Evolutionary conservation across 2,329 filamentous ascomycete genomes (phyloP).

Genomic region (Penicillium griseofulvum): DNA sequence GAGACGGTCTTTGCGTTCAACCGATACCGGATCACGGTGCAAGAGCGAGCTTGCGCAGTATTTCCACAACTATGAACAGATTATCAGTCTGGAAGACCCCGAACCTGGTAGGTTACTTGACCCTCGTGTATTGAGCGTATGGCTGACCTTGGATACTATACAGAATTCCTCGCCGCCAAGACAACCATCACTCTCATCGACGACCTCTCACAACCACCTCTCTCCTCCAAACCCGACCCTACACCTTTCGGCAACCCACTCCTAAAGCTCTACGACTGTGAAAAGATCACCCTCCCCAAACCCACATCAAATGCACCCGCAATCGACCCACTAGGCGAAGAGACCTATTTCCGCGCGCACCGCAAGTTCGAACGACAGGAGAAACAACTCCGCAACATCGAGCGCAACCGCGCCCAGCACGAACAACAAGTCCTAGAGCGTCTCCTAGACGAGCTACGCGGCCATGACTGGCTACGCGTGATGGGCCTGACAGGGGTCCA

Average conservation of each 20-base stretch:
- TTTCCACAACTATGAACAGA: constrained; percentile 90
- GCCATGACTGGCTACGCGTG: constrained; percentile 87
- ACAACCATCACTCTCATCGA: constrained; percentile 72
- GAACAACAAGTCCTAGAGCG: constrained; percentile 61
- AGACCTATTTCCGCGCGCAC: constrained; percentile 58
- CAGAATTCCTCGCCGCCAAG: constrained; percentile 70
- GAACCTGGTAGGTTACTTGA: constrained; percentile 62
- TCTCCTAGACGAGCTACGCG: constrained; percentile 76
- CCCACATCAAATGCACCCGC: constrained; percentile 9
- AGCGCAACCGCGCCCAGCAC: constrained; percentile 64
- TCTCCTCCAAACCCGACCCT: constrained; percentile 17
- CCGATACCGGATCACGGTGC: constrained; percentile 75
- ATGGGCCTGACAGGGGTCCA: constrained; percentile 87
- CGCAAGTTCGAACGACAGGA: constrained; percentile 62
- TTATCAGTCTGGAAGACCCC: constrained; percentile 80
- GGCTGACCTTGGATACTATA: background rate
- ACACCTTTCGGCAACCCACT: constrained; percentile 39
- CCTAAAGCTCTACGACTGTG: constrained; percentile 37
- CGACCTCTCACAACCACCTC: constrained; percentile 44
- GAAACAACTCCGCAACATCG: constrained; percentile 66
- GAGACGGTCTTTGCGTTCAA: constrained; percentile 77
- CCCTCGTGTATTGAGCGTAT: background rate
- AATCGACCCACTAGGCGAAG: constrained; percentile 57
- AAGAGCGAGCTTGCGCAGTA: constrained; percentile 91
- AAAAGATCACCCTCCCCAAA: constrained; percentile 25